A percentile compares a stretch with the other conserved stretches of the same genome.
Evolutionary conservation across 805 yeast species (phyloP).

Genomic region (Pichia nakasei): DNA sequence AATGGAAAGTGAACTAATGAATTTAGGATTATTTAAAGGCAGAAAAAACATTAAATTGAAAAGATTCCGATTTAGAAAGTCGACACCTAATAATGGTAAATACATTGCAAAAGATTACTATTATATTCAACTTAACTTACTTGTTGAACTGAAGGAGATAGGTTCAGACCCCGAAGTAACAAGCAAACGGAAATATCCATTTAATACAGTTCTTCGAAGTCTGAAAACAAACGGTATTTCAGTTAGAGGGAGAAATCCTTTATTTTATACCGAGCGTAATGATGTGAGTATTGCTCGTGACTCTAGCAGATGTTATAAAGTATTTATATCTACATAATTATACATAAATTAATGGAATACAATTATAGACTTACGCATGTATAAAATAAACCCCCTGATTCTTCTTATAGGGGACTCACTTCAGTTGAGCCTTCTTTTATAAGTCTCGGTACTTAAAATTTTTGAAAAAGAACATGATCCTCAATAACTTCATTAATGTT

Average conservation of each 20-base stretch:
- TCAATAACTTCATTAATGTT: too few species aligned
- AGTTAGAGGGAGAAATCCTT: conserved; percentile 54
- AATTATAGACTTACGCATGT: too few species aligned
- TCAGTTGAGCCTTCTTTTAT: conserved; percentile 1
- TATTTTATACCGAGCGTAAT: conserved; percentile 46
- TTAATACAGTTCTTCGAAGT: not conserved
- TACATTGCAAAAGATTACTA: conserved; percentile 36
- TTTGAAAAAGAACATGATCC: too few species aligned
- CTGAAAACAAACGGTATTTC: conserved; percentile 38
- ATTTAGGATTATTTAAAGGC: conserved; percentile 2
- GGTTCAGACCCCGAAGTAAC: not conserved
- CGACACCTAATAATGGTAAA: conserved; percentile 46
- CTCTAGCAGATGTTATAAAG: not conserved
- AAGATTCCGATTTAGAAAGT: conserved; percentile 40
- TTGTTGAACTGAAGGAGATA: conserved; percentile 5
- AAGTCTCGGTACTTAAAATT: too few species aligned
- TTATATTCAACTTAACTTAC: conserved; percentile 21
- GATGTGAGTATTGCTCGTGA: conserved; percentile 32
- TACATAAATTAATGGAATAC: too few species aligned
- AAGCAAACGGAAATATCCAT: not conserved
- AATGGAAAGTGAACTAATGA: not conserved
- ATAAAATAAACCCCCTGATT: too few species aligned
- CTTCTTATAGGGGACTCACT: too few species aligned
- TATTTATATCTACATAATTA: not conserved
- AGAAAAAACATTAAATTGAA: conserved; percentile 19